Conservation (phyloP, 192 early-diverging fungal species). For the Backusella tuberculispora region DNA sequence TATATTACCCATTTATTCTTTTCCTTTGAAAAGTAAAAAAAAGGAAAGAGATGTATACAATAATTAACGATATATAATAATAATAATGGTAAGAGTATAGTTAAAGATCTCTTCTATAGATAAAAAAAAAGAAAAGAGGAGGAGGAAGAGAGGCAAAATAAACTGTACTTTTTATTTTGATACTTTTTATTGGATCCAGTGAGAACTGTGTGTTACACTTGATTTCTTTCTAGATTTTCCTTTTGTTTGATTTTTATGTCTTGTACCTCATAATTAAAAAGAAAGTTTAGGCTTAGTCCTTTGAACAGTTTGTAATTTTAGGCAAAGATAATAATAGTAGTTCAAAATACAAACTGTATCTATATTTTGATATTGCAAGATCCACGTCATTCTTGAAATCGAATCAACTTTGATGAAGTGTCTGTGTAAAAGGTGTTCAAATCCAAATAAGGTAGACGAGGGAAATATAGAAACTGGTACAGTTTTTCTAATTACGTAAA, state of each 20-base stretch:
- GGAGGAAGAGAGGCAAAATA: neutral
- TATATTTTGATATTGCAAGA: no score
- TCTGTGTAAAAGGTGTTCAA: no score
- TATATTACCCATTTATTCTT: slow-evolving; percentile 3
- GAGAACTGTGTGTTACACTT: neutral
- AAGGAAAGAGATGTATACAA: no score
- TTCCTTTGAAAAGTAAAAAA: neutral
- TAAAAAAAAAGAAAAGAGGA: neutral
- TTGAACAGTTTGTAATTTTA: neutral
- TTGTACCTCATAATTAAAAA: neutral
- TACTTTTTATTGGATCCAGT: neutral
- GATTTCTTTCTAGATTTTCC: neutral
- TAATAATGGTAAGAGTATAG: neutral
- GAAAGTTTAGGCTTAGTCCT: neutral
- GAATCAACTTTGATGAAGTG: no score
- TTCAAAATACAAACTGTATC: no score
- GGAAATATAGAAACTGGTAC: no score
- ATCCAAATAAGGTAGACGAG: no score
- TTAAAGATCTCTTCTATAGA: neutral
- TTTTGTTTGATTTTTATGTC: neutral
- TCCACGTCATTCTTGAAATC: no score
- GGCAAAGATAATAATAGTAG: no score
- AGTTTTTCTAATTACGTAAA: no score
- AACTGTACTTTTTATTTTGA: neutral
- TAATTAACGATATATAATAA: neutral